Base-by-base conservation (phyloP, 2,329 filamentous ascomycete species). In the Fusarium floridanum region DNA sequence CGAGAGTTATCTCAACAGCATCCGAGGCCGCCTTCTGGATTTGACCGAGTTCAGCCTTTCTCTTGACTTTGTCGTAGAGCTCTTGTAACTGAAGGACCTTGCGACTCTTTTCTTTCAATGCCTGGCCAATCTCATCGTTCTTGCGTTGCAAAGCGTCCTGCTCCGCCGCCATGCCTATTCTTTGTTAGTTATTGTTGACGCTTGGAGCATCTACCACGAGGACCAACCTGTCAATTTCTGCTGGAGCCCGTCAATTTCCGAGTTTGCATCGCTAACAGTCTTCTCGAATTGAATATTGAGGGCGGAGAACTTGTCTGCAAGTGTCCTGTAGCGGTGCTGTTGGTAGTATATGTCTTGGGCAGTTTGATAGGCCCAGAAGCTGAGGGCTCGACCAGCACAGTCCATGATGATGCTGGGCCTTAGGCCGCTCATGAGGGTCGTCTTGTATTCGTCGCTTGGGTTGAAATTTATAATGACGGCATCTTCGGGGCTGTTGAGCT, bases 381-480 rank as follows among this genome's bases (percentile, higher is more conserved):
- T 90, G 73, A 98, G 83, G 1, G 92, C 95, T 75, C 94, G 89
- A 6, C 92, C 91, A 24, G 94, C 93, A 82, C 95, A 97, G 77
- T 98, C 95, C 88, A 97, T 95, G 73, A 98, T 93, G 34, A 92
- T 87, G 37, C 88, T 92, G 1, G 96, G 96, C 70, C 91, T 94
- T 1, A 98, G 84, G 0, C 96, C 96, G 78, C 94, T 95, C 12
- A 98, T 86, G 0, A 97, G 90, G 70, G 92, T 95, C 0, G 94
- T 95, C 82, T 97, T 97, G 86, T 97, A 97, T 75, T 97, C 95
- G 78, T 98, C 95, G 0, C 91, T 92, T 0, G 95, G 95, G 70
- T 92, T 93, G 45, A 98, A 86, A 34, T 91, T 88, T 1, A 92
- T 89, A 22, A 92, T 86, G 11, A 93, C 90, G 5, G 91, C 93